Conservation (phyloP, 2,329 filamentous ascomycete genomes). For the Catunica adiposa region DNA sequence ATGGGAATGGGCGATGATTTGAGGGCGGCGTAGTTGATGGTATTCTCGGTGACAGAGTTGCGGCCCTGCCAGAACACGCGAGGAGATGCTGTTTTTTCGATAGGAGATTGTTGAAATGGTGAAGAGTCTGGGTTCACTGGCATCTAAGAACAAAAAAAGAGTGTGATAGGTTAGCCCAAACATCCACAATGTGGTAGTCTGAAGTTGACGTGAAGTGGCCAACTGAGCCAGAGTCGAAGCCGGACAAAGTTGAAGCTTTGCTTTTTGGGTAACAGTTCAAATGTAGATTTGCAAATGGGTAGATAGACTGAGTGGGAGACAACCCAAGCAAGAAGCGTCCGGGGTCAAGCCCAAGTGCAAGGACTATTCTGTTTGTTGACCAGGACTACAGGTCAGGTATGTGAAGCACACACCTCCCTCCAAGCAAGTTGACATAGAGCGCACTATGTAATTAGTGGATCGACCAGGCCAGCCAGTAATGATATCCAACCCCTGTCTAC, state of each 20-base stretch:
- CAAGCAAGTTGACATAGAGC: not conserved
- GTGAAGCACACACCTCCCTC: not conserved
- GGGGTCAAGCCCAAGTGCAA: not conserved
- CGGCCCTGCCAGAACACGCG: slow-evolving; percentile 82
- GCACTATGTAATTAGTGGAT: not conserved
- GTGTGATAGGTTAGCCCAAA: slow-evolving; percentile 16
- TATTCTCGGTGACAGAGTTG: slow-evolving; percentile 56
- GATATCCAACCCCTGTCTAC: not conserved
- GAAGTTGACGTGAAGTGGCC: not conserved
- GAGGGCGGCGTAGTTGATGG: slow-evolving; percentile 42
- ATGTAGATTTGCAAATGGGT: not conserved
- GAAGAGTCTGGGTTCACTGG: slow-evolving; percentile 57
- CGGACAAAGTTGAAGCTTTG: not conserved
- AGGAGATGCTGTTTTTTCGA: slow-evolving; percentile 34
- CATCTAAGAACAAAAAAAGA: slow-evolving; percentile 37
- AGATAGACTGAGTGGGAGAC: not conserved
- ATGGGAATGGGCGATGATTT: slow-evolving; percentile 48
- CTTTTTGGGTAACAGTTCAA: not conserved
- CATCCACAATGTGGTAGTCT: not conserved
- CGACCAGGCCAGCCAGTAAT: not conserved
- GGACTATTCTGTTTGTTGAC: not conserved
- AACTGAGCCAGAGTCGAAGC: not conserved
- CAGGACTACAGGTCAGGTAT: not conserved
- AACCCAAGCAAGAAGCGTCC: not conserved
- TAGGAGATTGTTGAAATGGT: slow-evolving; percentile 71